These are phyloP conservation scores for Exophiala xenobiotica DNA, from an alignment of 2,329 filamentous ascomycete species.

Conservation along the genomic window DNA sequence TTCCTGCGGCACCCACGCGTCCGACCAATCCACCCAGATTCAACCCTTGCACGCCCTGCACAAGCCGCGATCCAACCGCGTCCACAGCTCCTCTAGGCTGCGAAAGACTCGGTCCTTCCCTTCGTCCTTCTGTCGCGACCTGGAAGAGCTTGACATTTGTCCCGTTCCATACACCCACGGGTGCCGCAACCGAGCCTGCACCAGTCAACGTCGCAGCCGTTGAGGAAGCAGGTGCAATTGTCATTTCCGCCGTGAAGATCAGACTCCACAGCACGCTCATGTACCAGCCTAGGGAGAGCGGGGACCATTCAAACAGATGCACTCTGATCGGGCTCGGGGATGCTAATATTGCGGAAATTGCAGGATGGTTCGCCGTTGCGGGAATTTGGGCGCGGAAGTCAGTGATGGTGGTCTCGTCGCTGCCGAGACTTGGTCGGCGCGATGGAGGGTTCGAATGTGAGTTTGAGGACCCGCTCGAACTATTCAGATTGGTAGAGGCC, in stretches of 20 bases:
- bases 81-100: conserved; percentile 89
- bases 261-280: conserved; percentile 92
- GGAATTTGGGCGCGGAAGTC: conserved; percentile 45
- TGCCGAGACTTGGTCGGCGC: conserved; percentile 36
- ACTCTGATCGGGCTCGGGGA: conserved; percentile 73
- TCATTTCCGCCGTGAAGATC: conserved; percentile 87
- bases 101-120: conserved; percentile 75
- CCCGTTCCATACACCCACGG: conserved; percentile 90
- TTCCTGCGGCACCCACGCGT: conserved; percentile 20
- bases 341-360: conserved; percentile 63
- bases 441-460: conserved; percentile 22
- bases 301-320: conserved; percentile 93
- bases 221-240: conserved; percentile 49
- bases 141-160: conserved; percentile 85
- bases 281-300: conserved; percentile 89
- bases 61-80: conserved; percentile 85
- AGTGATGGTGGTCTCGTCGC: conserved; percentile 41
- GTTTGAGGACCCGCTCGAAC: conserved; percentile 26
- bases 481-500: conserved; percentile 31
- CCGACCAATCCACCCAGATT: conserved; percentile 60
- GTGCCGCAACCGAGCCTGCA: conserved; percentile 64
- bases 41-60: conserved; percentile 79
- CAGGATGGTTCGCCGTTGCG: conserved; percentile 49
- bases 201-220: conserved; percentile 30
- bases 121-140: conserved; percentile 74